These are phyloP conservation scores for Nakaseomyces uthaithaninus DNA, from an alignment of 1,139 yeast species.

Conservation along the genomic window DNA sequence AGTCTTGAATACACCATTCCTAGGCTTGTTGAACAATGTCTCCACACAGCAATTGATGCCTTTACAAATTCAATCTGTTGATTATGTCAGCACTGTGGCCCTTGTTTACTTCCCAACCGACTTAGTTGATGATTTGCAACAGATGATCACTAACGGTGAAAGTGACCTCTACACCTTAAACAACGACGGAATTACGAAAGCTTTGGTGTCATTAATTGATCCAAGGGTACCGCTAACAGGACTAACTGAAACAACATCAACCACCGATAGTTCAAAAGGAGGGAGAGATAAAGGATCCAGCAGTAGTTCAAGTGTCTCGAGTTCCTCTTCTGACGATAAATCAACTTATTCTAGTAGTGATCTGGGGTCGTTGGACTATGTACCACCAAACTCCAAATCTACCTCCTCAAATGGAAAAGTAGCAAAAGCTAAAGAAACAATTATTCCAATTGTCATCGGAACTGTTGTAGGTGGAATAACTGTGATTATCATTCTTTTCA, in stretches of 20 bases:
- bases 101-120: slow-evolving; percentile 62
- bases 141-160: slow-evolving; percentile 36
- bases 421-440: slow-evolving; percentile 32
- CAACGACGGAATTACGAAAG: slow-evolving; percentile 39
- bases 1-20: slow-evolving; percentile 48
- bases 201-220: slow-evolving; percentile 54
- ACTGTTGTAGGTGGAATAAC: slow-evolving; percentile 58
- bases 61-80: slow-evolving; percentile 40
- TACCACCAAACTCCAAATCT: slow-evolving; percentile 18
- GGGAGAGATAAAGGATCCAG: slow-evolving; percentile 5
- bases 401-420: not conserved
- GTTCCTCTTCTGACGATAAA: slow-evolving; percentile 7
- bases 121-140: slow-evolving; percentile 40
- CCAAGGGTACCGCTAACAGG: slow-evolving; percentile 55
- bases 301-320: slow-evolving; percentile 14
- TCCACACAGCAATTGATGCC: slow-evolving; percentile 59
- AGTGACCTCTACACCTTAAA: slow-evolving; percentile 46
- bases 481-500: slow-evolving; percentile 46
- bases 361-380: not conserved
- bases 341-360: slow-evolving; percentile 9
- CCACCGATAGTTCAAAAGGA: slow-evolving; percentile 21
- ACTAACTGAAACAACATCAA: slow-evolving; percentile 27
- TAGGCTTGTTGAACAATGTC: slow-evolving; percentile 35
- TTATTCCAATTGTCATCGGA: slow-evolving; percentile 57
- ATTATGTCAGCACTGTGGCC: slow-evolving; percentile 65